phyloP scores from a whole-genome alignment of 495 filamentous ascomycete species.

The Delitschia confertaspora region DNA sequence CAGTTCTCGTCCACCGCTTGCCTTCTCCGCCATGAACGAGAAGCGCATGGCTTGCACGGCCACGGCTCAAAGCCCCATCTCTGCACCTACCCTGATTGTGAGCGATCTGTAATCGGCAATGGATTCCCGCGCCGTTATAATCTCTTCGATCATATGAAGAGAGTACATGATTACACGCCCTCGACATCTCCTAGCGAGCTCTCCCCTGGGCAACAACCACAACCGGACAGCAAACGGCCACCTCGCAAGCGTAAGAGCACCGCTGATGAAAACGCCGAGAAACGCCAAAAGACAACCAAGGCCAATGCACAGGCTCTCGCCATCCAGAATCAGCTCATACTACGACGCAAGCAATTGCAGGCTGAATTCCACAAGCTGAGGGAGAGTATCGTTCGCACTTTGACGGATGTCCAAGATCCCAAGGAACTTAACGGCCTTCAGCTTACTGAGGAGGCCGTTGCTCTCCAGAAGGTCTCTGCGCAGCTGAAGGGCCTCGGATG shows the following conservation, averaged over 20 bases:
- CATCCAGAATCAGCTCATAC: conserved; percentile 11
- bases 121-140: conserved; percentile 94
- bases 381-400: conserved; percentile 7
- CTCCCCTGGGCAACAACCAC: conserved; percentile 6
- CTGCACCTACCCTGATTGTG: conserved; percentile 75
- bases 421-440: conserved; percentile 19
- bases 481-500: conserved; percentile 6
- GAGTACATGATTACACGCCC: conserved; percentile 67
- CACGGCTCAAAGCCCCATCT: conserved; percentile 85
- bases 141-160: conserved; percentile 85
- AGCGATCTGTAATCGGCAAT: conserved; percentile 65
- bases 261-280: conserved; percentile 10
- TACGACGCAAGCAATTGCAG: conserved; percentile 9
- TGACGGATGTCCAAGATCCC: conserved; percentile 18
- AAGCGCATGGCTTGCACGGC: conserved; percentile 89
- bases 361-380: conserved; percentile 15
- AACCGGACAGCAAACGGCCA: background rate
- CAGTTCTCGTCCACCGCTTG: conserved; percentile 90
- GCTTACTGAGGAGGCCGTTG: conserved; percentile 12
- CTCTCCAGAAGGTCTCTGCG: conserved; percentile 18
- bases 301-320: background rate
- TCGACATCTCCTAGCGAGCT: conserved; percentile 10
- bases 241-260: conserved; percentile 21
- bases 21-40: conserved; percentile 87
- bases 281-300: conserved; percentile 18